phyloP scores from a whole-genome alignment of 1,139 yeast genomes.

The Ogataea hybrid region DNA sequence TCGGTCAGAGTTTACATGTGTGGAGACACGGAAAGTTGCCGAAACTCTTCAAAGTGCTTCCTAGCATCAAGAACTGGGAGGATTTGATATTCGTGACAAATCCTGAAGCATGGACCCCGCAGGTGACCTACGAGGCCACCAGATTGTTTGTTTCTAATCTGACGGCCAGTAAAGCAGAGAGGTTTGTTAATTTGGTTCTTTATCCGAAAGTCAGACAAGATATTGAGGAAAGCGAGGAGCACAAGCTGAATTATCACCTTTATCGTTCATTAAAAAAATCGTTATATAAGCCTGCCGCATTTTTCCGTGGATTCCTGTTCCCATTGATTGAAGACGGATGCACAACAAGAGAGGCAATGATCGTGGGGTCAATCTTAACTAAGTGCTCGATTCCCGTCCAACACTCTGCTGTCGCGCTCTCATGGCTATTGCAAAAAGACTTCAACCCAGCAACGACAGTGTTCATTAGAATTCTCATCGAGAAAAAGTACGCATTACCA shows the following conservation, averaged over 20 bases:
- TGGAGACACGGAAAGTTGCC: slow-evolving; percentile 97
- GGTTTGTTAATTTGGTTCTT: slow-evolving; percentile 70
- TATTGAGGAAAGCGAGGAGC: slow-evolving; percentile 73
- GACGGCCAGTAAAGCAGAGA: slow-evolving; percentile 84
- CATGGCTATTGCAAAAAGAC: slow-evolving; percentile 79
- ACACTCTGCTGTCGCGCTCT: slow-evolving; percentile 94
- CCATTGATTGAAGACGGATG: slow-evolving; percentile 86
- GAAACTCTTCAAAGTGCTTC: slow-evolving; percentile 90
- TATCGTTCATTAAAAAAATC: slow-evolving; percentile 91
- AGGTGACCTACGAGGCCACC: slow-evolving; percentile 93
- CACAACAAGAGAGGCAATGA: slow-evolving; percentile 89
- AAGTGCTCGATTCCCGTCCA: slow-evolving; percentile 91
- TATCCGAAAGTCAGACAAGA: slow-evolving; percentile 82
- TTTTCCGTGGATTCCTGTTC: slow-evolving; percentile 91
- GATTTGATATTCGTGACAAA: slow-evolving; percentile 90
- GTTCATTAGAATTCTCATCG: slow-evolving; percentile 83
- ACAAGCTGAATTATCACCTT: slow-evolving; percentile 79
- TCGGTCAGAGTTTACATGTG: slow-evolving; percentile 80
- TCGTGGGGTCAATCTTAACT: slow-evolving; percentile 87
- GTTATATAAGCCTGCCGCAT: slow-evolving; percentile 95
- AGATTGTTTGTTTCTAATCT: slow-evolving; percentile 88
- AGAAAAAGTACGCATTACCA: slow-evolving; percentile 94
- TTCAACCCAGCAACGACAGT: slow-evolving; percentile 88
- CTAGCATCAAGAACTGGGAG: slow-evolving; percentile 92
- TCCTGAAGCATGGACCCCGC: slow-evolving; percentile 96